Evolutionary conservation across 2,329 filamentous ascomycete genomes (phyloP), one percentile per base, ranked within the genome.

Genomic region (Colletotrichum gloeosporioides): DNA sequence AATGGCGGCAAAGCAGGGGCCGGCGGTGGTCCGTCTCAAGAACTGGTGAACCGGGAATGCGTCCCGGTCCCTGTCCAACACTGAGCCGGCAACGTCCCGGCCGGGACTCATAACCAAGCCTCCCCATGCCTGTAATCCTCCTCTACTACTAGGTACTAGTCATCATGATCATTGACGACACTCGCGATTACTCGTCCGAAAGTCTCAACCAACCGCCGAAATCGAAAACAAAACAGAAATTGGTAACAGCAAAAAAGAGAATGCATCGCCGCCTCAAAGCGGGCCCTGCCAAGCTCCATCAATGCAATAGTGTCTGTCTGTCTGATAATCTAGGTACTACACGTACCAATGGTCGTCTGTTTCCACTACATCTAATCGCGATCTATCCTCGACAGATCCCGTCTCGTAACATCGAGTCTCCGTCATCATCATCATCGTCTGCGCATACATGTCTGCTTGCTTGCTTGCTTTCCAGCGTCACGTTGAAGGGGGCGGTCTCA

Each of bases 401-500:
- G 61, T 57, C 61, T 74, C 44, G 22, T 61, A 44, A 39, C 16
- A 15, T 61, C 31, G 18, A 39, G 18, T 61, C 49, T 72, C 36
- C n/a, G n/a, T 62, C 31, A 25, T 29, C 27, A 9, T 62, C 34
- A 27, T 49, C 49, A 27, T 32, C 63, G 25, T 68, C 70, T 72
- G 32, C 12, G 27, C 63, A 36, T 34, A 22, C 57, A 64, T 44
- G 25, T 39, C 36, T 64, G 62, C 62, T 62, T 62, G 59, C 29
- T 34, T 32, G 57, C 12, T n/a, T 75, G 76, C 70, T 73, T 72
- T 73, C 59, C 53, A 74, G 77, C 68, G 39, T 78, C 71, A 70
- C 77, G 77, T 78, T 75, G 75, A 78, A 78, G 77, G 77, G 10
- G 77, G 77, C 71, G 77, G 66, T 55, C 31, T 72, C 66, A 44